A percentile compares a stretch with the other conserved stretches of the same genome.
Evolutionary conservation across 139 green algal genomes (phyloP).

Genomic region (Astrephomene gubernaculifera): DNA sequence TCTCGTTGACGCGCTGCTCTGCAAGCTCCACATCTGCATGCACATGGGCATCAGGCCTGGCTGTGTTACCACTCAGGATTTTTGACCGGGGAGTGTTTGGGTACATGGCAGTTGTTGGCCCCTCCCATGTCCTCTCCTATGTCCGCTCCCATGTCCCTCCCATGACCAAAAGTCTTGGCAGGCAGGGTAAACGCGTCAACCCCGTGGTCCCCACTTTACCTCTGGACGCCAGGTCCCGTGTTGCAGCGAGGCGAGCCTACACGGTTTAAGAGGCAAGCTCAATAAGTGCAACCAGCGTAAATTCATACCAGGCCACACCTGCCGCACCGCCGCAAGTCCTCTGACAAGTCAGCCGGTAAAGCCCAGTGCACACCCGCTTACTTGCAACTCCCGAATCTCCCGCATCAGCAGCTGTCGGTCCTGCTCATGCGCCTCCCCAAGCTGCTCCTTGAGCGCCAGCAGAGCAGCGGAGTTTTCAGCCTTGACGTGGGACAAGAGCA

Average conservation of each 20-base stretch:
- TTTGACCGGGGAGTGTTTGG: too few relatives aligned
- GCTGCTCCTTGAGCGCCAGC: constrained; percentile 42
- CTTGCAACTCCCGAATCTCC: constrained; percentile 47
- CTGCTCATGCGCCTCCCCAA: constrained; percentile 48
- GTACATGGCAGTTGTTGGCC: too few relatives aligned
- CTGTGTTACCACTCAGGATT: too few relatives aligned
- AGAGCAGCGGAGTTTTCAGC: constrained; percentile 44
- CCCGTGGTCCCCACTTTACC: too few relatives aligned
- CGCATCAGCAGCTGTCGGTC: constrained; percentile 53
- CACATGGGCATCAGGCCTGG: too few relatives aligned
- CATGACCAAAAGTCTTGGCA: background rate
- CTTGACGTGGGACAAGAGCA: constrained; percentile 45
- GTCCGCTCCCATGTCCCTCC: too few relatives aligned
- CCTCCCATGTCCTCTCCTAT: too few relatives aligned
- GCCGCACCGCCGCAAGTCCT: too few relatives aligned
- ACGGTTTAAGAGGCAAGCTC: too few relatives aligned
- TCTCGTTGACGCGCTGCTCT: constrained; percentile 4
- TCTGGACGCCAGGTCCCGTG: constrained; percentile 18
- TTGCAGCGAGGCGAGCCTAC: background rate
- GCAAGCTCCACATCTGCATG: constrained; percentile 21
- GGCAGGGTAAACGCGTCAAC: background rate
- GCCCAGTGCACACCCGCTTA: background rate
- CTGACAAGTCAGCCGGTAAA: too few relatives aligned
- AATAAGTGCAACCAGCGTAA: too few relatives aligned
- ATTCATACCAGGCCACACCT: too few relatives aligned